A percentile compares a stretch with the other conserved stretches of the same genome.
phyloP scores from a whole-genome alignment of 2,329 filamentous ascomycete species.

The Elsinoe australis region DNA sequence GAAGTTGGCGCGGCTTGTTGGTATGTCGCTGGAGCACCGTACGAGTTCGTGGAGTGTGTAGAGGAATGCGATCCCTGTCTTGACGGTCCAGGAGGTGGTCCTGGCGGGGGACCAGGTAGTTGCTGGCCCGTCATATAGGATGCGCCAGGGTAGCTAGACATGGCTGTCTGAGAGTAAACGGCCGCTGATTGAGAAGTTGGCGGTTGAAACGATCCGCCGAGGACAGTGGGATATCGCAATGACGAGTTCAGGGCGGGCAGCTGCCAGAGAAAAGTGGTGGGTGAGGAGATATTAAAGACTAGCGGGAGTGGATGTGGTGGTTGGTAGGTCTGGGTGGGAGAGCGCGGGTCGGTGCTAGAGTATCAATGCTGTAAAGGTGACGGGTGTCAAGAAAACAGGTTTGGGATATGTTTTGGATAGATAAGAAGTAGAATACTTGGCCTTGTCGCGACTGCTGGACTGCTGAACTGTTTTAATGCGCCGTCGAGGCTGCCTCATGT shows the following conservation, averaged over 20 bases:
- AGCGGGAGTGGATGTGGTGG: background rate
- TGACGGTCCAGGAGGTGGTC: constrained; percentile 8
- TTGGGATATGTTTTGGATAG: too few species aligned
- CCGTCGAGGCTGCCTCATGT: constrained; percentile 11
- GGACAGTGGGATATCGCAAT: constrained; percentile 15
- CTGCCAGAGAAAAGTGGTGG: background rate
- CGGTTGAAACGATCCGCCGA: constrained; percentile 6
- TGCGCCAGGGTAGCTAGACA: constrained; percentile 16
- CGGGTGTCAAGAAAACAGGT: background rate
- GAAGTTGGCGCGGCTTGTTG: constrained; percentile 3
- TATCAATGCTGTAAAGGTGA: background rate
- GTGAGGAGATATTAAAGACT: background rate
- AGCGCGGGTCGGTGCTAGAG: background rate
- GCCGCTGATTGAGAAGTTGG: constrained; percentile 12
- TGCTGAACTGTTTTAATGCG: background rate
- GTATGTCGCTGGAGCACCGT: constrained; percentile 7
- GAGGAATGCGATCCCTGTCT: constrained; percentile 4
- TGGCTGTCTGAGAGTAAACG: constrained; percentile 12
- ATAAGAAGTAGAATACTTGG: background rate
- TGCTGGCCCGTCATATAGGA: background rate
- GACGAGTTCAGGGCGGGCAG: constrained; percentile 17
- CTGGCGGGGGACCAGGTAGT: constrained; percentile 13
- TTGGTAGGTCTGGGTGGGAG: background rate
- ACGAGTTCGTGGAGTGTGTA: constrained; percentile 2
- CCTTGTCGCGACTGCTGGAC: background rate